These are phyloP conservation scores for Dendrobium chrysotoxum DNA, from an alignment of 106 monocot species.

Conservation along the genomic window DNA sequence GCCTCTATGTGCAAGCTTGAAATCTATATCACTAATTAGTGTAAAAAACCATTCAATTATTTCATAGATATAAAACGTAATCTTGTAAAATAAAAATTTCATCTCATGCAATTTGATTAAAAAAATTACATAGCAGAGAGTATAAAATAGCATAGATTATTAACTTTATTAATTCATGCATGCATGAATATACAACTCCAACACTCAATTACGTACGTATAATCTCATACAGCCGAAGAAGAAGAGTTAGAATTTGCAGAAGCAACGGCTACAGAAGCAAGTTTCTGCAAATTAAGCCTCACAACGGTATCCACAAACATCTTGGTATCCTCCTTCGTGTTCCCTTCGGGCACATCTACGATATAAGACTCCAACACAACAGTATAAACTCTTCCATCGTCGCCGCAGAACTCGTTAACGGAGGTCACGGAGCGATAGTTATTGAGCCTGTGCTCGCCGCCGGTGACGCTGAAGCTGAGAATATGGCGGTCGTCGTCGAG, in stretches of 20 bases:
- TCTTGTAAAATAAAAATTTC: too few relatives aligned
- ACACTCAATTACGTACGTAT: too few relatives aligned
- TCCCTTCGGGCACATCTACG: constrained; percentile 61
- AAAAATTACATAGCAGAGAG: too few relatives aligned
- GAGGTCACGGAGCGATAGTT: constrained; percentile 60
- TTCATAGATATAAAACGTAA: too few relatives aligned
- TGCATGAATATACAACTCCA: too few relatives aligned
- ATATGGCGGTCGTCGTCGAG: constrained; percentile 37
- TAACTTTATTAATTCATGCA: too few relatives aligned
- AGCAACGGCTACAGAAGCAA: constrained; percentile 27
- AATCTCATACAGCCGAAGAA: too few relatives aligned
- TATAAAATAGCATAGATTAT: too few relatives aligned
- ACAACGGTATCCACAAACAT: constrained; percentile 55
- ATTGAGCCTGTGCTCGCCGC: constrained; percentile 47
- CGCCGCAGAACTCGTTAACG: constrained; percentile 24
- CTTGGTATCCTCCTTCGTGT: constrained; percentile 49
- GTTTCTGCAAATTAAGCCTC: constrained; percentile 51
- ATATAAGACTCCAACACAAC: constrained; percentile 52
- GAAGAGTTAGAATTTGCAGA: neutral
- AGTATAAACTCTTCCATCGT: constrained; percentile 9
- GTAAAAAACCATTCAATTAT: too few relatives aligned
- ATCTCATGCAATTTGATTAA: too few relatives aligned
- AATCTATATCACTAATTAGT: too few relatives aligned
- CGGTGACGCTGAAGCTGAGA: constrained; percentile 43
- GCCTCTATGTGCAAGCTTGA: too few relatives aligned